Conservation (phyloP, 2,329 filamentous ascomycete species). For the Macroventuria anomochaeta region DNA sequence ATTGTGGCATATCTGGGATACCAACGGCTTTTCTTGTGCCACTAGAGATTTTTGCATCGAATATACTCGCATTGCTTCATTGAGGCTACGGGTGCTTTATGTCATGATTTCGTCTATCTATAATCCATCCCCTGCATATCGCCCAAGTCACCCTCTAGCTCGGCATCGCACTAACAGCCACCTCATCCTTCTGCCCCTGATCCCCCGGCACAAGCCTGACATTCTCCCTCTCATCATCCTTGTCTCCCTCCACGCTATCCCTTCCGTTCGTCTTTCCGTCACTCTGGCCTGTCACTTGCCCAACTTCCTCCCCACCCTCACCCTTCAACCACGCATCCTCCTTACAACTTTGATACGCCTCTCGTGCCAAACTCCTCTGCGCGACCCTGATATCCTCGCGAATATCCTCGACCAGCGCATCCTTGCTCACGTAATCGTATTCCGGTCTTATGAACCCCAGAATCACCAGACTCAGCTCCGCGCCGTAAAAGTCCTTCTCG, state of each 20-base stretch:
- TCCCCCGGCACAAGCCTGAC: constrained; percentile 9
- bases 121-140: too few species aligned
- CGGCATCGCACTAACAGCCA: constrained; percentile 21
- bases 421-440: constrained; percentile 82
- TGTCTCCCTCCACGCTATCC: background rate
- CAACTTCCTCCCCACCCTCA: constrained; percentile 17
- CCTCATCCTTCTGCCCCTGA: constrained; percentile 17
- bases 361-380: constrained; percentile 70
- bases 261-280: constrained; percentile 7
- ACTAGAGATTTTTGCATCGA: background rate
- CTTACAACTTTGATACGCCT: constrained; percentile 64
- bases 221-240: constrained; percentile 7
- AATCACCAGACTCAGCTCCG: constrained; percentile 78
- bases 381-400: constrained; percentile 86
- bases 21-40: background rate
- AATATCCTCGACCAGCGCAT: constrained; percentile 88
- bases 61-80: background rate
- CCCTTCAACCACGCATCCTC: constrained; percentile 51
- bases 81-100: background rate
- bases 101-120: background rate
- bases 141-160: too few species aligned
- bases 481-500: constrained; percentile 81
- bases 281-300: constrained; percentile 19
- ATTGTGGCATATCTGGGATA: constrained; percentile 8
- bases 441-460: constrained; percentile 89